Conservation (phyloP, 352 stramenopile genomes). For the Pythium sp. region DNA sequence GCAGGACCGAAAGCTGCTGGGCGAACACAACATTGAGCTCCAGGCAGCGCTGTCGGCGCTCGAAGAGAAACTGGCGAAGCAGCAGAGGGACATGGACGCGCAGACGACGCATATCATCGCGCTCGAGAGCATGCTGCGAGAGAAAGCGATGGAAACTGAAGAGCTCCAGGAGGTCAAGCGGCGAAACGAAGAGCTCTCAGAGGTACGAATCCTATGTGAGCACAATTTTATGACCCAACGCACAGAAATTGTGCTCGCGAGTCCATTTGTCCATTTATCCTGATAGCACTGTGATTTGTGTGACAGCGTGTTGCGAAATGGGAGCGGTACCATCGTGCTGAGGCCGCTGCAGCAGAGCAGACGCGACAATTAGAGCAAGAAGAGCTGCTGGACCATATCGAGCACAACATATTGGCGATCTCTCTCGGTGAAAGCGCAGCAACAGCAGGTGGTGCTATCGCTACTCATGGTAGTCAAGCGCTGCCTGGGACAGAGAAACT, state of each 20-base stretch:
- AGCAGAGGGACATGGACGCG: constrained; percentile 56
- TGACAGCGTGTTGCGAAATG: constrained; percentile 51
- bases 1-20: constrained; percentile 74
- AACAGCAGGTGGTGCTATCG: not conserved
- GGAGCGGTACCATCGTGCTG: constrained; percentile 52
- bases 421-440: constrained; percentile 28
- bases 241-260: not conserved
- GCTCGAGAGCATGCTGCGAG: constrained; percentile 53
- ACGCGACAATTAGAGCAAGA: constrained; percentile 48
- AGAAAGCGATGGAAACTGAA: constrained; percentile 37
- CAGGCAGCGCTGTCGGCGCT: constrained; percentile 50
- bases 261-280: not conserved
- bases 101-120: constrained; percentile 61
- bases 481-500: constrained; percentile 1
- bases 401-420: constrained; percentile 34
- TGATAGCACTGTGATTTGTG: not conserved
- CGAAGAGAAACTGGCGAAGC: constrained; percentile 40
- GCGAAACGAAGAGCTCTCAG: constrained; percentile 42
- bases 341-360: constrained; percentile 32
- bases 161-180: constrained; percentile 32
- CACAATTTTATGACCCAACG: too few species aligned
- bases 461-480: not conserved
- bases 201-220: constrained; percentile 23
- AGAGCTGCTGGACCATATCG: constrained; percentile 48
- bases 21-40: constrained; percentile 80